A percentile compares a stretch with the other conserved stretches of the same genome.
Evolutionary conservation across 345 rosid species (phyloP).

Genomic region (Physaria fendleri): DNA sequence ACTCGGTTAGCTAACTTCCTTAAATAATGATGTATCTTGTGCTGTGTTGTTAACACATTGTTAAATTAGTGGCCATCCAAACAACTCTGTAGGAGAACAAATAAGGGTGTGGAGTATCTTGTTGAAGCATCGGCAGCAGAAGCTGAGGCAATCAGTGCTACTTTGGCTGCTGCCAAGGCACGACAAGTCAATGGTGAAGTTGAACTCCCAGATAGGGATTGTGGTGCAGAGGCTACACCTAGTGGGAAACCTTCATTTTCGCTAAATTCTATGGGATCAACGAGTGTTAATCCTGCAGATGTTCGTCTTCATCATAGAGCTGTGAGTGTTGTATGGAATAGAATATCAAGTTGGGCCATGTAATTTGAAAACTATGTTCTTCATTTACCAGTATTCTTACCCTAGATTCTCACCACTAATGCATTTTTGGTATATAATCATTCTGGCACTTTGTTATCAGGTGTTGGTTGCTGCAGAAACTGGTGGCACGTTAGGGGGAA

Average conservation of each 20-base stretch:
- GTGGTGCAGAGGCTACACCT: constrained; percentile 76
- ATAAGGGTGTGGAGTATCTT: constrained; percentile 80
- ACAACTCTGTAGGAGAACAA: constrained; percentile 49
- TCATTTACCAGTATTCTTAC: constrained; percentile 1
- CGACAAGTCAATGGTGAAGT: constrained; percentile 82
- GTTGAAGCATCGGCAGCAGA: constrained; percentile 94
- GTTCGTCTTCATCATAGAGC: constrained; percentile 87
- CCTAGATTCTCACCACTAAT: neutral
- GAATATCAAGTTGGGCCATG: neutral
- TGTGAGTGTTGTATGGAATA: constrained; percentile 39
- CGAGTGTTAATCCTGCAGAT: constrained; percentile 50
- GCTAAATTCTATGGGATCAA: constrained; percentile 50
- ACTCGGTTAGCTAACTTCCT: constrained; percentile 43
- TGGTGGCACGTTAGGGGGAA: constrained; percentile 85
- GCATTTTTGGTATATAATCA: constrained; percentile 10
- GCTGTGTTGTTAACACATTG: neutral
- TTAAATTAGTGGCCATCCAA: constrained; percentile 3
- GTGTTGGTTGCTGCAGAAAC: constrained; percentile 91
- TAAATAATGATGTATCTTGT: neutral
- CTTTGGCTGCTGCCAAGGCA: constrained; percentile 91
- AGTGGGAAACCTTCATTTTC: constrained; percentile 60
- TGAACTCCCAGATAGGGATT: constrained; percentile 75
- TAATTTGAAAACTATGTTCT: constrained; percentile 9
- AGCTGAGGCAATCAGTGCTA: constrained; percentile 89
- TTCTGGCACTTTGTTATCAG: constrained; percentile 33